Evolutionary conservation across 805 yeast genomes (phyloP), one percentile per base, ranked within the genome.

Genomic region (Candida tibetensis): DNA sequence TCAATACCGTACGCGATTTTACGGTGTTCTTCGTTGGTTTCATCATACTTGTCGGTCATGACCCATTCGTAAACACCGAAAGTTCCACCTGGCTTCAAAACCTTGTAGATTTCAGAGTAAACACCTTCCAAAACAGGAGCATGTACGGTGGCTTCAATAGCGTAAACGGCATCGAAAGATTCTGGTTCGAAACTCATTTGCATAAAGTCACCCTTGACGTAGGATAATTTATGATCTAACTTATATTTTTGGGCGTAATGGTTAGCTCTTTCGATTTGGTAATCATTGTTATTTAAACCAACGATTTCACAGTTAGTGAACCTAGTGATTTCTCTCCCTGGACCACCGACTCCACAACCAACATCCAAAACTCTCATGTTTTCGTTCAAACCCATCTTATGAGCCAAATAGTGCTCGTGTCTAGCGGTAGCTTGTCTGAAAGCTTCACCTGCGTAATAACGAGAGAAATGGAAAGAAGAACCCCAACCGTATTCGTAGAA

Each of bases 401-500:
- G 70, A 29, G 99, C 99, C 51, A 91, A 72, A 66, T 77, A 93
- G 69, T 93, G 98, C 72, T 91, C 99, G 65, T 91, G 99, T 72
- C 95, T 82, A 27, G 98, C 98, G 49, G 87, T 81, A 30, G 97
- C 95, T 66, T 91, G 98, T 56, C 78, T 71, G 71, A 93, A 93
- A 16, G 93, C 80, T 70, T 93, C 99, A 47, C 97, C 97, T 59
- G 73, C 75, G 72, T 87, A 91, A 72, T 83, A 93, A 55, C 96
- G 81, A 29, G 95, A 86, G 66, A 93, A 93, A 66, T 93, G 99
- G 87, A 93, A 93, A 12, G 96, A 87, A 13, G 96, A 77, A 49
- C 99, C 99, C 99, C 99, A 93, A 35, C 99, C 99, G 66, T 93
- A 91, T 71, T 93, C 99, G 74, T 93, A 93, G 57, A 93, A 93